Evolutionary conservation across 371 early-diverging fungal species (phyloP).

Genomic region (Zychaea mexicana): DNA sequence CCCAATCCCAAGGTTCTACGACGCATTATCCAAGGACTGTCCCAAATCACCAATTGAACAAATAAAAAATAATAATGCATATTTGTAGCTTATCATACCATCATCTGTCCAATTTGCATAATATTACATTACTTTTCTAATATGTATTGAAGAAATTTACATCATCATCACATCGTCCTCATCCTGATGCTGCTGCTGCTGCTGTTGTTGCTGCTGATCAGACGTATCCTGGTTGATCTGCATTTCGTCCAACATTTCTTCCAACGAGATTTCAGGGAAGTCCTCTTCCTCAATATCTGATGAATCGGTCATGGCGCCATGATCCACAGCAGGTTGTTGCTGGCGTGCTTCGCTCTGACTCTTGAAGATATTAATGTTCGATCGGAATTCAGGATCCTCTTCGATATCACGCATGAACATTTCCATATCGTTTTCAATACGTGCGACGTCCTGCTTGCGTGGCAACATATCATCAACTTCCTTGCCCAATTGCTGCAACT

Average conservation of each 20-base stretch:
- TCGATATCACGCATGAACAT: slow-evolving; percentile 94
- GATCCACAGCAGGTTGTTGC: slow-evolving; percentile 40
- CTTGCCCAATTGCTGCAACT: slow-evolving; percentile 84
- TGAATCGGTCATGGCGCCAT: slow-evolving; percentile 54
- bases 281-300: slow-evolving; percentile 74
- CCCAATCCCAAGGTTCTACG: neutral
- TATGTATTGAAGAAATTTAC: neutral
- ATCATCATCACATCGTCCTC: slow-evolving; percentile 44
- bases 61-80: neutral
- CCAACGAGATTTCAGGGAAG: slow-evolving; percentile 89
- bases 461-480: slow-evolving; percentile 83
- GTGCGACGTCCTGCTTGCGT: slow-evolving; percentile 75
- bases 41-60: neutral
- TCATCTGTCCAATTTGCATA: too few species aligned
- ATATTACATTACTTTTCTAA: slow-evolving; percentile 1
- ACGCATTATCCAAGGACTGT: neutral
- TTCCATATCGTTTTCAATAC: slow-evolving; percentile 82
- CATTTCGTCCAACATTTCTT: slow-evolving; percentile 91
- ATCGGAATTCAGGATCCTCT: slow-evolving; percentile 94
- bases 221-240: slow-evolving; percentile 61
- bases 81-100: too few species aligned
- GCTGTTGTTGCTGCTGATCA: slow-evolving; percentile 24
- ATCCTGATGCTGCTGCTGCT: slow-evolving; percentile 23
- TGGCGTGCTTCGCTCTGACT: slow-evolving; percentile 25
- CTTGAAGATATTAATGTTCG: slow-evolving; percentile 92